These are phyloP conservation scores for Macadamia integrifolia DNA, from an alignment of 164 flowering plant genomes.

Conservation along the genomic window DNA sequence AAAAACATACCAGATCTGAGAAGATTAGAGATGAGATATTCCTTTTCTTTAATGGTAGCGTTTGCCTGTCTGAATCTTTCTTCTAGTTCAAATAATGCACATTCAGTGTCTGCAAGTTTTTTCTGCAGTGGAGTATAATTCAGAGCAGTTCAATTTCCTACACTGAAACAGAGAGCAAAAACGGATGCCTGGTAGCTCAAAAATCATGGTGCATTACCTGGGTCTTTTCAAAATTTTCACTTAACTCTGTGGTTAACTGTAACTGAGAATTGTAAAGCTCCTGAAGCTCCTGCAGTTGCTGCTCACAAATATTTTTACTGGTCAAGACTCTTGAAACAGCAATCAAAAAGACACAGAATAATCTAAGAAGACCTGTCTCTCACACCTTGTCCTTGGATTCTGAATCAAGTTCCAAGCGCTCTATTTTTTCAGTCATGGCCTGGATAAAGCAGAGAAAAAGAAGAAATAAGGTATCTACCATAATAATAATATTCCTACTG, in stretches of 20 bases:
- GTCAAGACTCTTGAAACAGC: slow-evolving; percentile 7
- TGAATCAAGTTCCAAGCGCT: slow-evolving; percentile 61
- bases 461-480: neutral
- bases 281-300: slow-evolving; percentile 83
- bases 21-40: slow-evolving; percentile 77
- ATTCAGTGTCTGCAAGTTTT: slow-evolving; percentile 83
- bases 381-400: slow-evolving; percentile 79
- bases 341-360: neutral
- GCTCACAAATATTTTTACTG: slow-evolving; percentile 9
- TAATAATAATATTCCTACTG: neutral
- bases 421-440: slow-evolving; percentile 87
- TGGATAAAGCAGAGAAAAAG: slow-evolving; percentile 16
- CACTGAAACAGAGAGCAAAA: neutral
- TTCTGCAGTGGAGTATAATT: slow-evolving; percentile 34
- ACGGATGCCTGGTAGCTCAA: neutral
- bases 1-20: slow-evolving; percentile 72
- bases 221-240: slow-evolving; percentile 65
- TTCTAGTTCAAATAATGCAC: slow-evolving; percentile 70
- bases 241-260: slow-evolving; percentile 61
- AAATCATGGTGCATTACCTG: slow-evolving; percentile 32
- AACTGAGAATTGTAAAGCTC: slow-evolving; percentile 73
- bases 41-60: slow-evolving; percentile 88
- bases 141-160: neutral
- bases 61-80: slow-evolving; percentile 86
- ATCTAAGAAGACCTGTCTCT: neutral